A percentile compares a stretch with the other conserved stretches of the same genome.
These are phyloP conservation scores for Trichoderma breve DNA, from an alignment of 2,329 filamentous ascomycete species.

Conservation along the genomic window DNA sequence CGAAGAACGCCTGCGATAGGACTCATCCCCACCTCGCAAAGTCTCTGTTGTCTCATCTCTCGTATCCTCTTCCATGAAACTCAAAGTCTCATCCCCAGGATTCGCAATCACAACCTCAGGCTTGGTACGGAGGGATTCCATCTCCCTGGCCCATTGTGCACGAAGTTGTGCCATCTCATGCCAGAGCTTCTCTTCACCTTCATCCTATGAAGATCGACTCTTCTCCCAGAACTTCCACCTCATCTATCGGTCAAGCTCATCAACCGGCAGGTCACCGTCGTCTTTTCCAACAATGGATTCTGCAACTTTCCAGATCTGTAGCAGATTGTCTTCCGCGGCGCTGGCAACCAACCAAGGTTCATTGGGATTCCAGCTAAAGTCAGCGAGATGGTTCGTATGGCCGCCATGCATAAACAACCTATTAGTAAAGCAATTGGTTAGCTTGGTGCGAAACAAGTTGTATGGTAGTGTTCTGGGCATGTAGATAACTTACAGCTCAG, in stretches of 20 bases:
- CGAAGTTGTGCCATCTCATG: slow-evolving; percentile 23
- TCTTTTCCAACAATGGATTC: slow-evolving; percentile 79
- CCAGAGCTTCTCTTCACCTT: slow-evolving; percentile 27
- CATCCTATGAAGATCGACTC: slow-evolving; percentile 33
- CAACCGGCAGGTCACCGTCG: slow-evolving; percentile 69
- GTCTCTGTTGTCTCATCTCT: neutral
- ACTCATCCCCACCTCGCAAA: neutral
- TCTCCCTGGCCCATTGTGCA: slow-evolving; percentile 15
- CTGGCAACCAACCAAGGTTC: slow-evolving; percentile 96
- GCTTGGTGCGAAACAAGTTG: neutral
- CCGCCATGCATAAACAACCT: slow-evolving; percentile 94
- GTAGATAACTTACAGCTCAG: slow-evolving; percentile 71
- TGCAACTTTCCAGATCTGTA: slow-evolving; percentile 91
- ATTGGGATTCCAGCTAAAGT: slow-evolving; percentile 97
- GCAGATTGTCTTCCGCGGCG: slow-evolving; percentile 92
- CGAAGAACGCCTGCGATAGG: neutral
- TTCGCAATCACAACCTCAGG: neutral
- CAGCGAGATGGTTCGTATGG: slow-evolving; percentile 93
- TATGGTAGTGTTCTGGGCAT: neutral
- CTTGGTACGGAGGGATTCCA: neutral
- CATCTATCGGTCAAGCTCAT: slow-evolving; percentile 68
- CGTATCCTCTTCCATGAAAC: neutral
- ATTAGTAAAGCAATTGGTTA: slow-evolving; percentile 42
- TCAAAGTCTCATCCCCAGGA: neutral
- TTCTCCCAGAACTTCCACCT: slow-evolving; percentile 36